Conservation (phyloP, 2,329 filamentous ascomycete species). For the Stagonosporopsis rhizophila region DNA sequence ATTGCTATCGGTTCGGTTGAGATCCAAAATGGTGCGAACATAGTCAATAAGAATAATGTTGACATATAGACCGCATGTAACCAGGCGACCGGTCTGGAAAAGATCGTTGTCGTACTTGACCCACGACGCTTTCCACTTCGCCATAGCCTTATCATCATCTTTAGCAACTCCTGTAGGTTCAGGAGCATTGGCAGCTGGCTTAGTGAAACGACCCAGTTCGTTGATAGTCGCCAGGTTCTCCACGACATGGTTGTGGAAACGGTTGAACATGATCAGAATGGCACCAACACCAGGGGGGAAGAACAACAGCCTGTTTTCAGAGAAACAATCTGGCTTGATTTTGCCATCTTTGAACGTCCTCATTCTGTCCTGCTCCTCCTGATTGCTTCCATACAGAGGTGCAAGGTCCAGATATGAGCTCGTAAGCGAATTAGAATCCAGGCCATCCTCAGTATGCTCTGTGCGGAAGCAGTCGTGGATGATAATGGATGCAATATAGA, state of each 20-base stretch:
- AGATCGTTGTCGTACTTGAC: conserved; percentile 55
- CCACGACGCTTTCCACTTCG: conserved; percentile 42
- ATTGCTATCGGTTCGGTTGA: conserved; percentile 74
- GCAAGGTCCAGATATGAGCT: conserved; percentile 78
- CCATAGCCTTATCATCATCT: conserved; percentile 26
- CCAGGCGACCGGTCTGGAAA: conserved; percentile 60
- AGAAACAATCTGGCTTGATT: conserved; percentile 74
- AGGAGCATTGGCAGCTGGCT: conserved; percentile 57
- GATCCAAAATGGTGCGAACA: conserved; percentile 61
- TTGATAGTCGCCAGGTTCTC: conserved; percentile 84
- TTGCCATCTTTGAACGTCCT: conserved; percentile 71
- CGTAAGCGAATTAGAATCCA: conserved; percentile 67
- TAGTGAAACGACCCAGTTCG: conserved; percentile 78
- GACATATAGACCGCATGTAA: conserved; percentile 61
- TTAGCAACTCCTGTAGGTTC: conserved; percentile 53
- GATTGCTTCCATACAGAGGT: conserved; percentile 75
- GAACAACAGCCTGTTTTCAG: conserved; percentile 68
- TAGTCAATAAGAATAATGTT: conserved; percentile 63
- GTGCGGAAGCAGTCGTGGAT: conserved; percentile 70
- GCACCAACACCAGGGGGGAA: conserved; percentile 74
- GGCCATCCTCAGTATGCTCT: conserved; percentile 60
- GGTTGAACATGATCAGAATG: conserved; percentile 71
- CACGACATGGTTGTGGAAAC: conserved; percentile 87
- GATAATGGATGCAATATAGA: conserved; percentile 75
- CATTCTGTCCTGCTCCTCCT: conserved; percentile 70